phyloP scores from a whole-genome alignment of 176 grass and related monocot species.

The Triticum timopheevii region DNA sequence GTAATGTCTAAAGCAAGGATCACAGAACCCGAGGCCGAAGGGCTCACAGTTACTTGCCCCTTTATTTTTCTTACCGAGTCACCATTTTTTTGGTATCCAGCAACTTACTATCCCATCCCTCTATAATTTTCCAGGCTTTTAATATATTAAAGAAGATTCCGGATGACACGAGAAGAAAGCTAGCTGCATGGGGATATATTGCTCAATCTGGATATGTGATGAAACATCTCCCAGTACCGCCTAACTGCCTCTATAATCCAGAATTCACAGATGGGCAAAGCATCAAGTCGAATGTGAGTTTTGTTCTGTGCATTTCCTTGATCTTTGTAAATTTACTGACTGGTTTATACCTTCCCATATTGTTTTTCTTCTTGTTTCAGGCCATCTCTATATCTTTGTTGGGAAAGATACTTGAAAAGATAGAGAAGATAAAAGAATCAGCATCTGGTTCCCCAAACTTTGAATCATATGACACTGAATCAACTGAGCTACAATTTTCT shows the following conservation, averaged over 20 bases:
- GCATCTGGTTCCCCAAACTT: slow-evolving; percentile 82
- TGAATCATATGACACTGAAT: slow-evolving; percentile 65
- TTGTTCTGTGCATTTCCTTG: slow-evolving; percentile 12
- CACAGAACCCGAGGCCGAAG: background rate
- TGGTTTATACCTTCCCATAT: slow-evolving; percentile 25
- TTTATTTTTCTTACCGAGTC: background rate
- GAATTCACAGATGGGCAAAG: slow-evolving; percentile 80
- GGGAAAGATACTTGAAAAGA: background rate
- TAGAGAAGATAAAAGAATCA: slow-evolving; percentile 82
- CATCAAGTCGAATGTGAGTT: slow-evolving; percentile 79
- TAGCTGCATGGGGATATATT: slow-evolving; percentile 62
- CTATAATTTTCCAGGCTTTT: slow-evolving; percentile 52
- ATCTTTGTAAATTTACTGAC: slow-evolving; percentile 11
- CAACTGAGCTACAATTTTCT: slow-evolving; percentile 58
- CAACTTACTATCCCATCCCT: slow-evolving; percentile 2
- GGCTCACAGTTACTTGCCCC: background rate
- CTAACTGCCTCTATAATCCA: slow-evolving; percentile 79
- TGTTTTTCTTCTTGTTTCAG: slow-evolving; percentile 51
- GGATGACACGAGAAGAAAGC: slow-evolving; percentile 66
- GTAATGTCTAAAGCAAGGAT: background rate
- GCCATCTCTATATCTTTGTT: slow-evolving; percentile 72
- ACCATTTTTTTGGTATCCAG: background rate
- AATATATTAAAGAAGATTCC: slow-evolving; percentile 83
- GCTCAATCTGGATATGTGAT: slow-evolving; percentile 76
- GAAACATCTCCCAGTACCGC: slow-evolving; percentile 76